These are phyloP conservation scores for Claviceps sp. DNA, from an alignment of 2,329 filamentous ascomycete species.

Conservation along the genomic window DNA sequence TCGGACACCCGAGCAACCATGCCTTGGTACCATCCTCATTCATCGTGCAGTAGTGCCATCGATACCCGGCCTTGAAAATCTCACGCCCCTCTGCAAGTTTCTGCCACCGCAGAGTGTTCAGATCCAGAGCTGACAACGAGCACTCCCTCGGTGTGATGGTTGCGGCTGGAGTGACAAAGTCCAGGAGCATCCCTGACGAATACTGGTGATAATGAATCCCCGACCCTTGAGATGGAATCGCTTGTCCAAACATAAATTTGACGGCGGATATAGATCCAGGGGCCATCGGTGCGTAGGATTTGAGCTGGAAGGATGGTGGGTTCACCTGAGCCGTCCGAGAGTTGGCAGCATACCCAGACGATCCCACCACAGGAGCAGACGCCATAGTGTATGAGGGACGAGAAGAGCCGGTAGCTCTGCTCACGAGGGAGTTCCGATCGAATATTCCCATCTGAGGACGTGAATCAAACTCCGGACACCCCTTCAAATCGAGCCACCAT, in stretches of 20 bases:
- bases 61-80: slow-evolving; percentile 80
- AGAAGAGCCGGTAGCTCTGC: slow-evolving; percentile 34
- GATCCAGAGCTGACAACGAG: slow-evolving; percentile 76
- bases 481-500: slow-evolving; percentile 94
- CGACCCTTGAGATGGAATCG: slow-evolving; percentile 76
- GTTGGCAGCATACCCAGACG: slow-evolving; percentile 54
- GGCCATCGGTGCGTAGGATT: slow-evolving; percentile 67
- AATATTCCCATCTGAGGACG: slow-evolving; percentile 43
- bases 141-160: slow-evolving; percentile 80
- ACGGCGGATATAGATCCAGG: slow-evolving; percentile 82
- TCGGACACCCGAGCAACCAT: slow-evolving; percentile 88
- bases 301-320: slow-evolving; percentile 51
- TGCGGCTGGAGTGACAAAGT: slow-evolving; percentile 85
- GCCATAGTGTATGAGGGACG: slow-evolving; percentile 38
- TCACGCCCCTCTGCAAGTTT: slow-evolving; percentile 89
- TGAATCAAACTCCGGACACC: slow-evolving; percentile 71
- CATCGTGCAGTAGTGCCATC: slow-evolving; percentile 97
- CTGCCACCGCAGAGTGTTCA: slow-evolving; percentile 83
- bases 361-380: slow-evolving; percentile 37
- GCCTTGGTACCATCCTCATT: slow-evolving; percentile 92
- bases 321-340: slow-evolving; percentile 55
- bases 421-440: slow-evolving; percentile 30
- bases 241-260: slow-evolving; percentile 69
- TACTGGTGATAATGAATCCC: slow-evolving; percentile 94
- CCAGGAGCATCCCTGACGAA: slow-evolving; percentile 80